phyloP scores from a whole-genome alignment of 176 grass and related monocot genomes.

The Eleusine indica region DNA sequence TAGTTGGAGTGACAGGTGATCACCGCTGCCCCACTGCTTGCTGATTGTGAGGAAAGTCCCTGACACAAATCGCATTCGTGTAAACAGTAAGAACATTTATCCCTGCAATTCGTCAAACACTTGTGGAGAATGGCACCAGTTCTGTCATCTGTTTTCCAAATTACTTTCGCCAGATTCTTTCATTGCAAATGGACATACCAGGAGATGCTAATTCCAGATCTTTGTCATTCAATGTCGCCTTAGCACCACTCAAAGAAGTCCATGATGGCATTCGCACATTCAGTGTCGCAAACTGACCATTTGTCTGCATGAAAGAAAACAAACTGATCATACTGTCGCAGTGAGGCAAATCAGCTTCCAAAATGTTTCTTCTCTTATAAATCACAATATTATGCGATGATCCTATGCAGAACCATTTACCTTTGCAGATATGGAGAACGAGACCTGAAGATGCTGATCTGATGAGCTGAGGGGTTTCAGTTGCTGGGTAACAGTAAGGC shows the following conservation, averaged over 20 bases:
- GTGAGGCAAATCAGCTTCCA: not conserved
- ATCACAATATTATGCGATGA: not conserved
- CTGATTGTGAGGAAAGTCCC: conserved; percentile 69
- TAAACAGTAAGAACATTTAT: not conserved
- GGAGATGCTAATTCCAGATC: conserved; percentile 52
- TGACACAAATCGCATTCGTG: conserved; percentile 29
- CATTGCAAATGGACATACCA: conserved; percentile 47
- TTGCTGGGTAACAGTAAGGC: conserved; percentile 58
- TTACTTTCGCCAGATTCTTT: not conserved
- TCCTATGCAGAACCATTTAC: conserved; percentile 12
- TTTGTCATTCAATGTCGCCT: conserved; percentile 65
- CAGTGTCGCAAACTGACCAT: conserved; percentile 53
- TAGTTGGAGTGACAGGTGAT: conserved; percentile 55
- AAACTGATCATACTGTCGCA: conserved; percentile 11
- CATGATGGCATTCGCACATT: conserved; percentile 83
- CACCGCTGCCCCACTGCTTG: conserved; percentile 66
- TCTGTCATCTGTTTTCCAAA: not conserved
- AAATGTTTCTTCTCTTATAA: not conserved
- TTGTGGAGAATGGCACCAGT: not conserved
- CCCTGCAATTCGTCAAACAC: not conserved
- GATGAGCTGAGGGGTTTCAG: conserved; percentile 55
- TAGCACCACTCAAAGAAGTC: conserved; percentile 60
- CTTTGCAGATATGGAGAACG: conserved; percentile 61
- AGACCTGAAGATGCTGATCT: conserved; percentile 63
- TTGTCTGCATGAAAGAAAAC: conserved; percentile 39